Evolutionary conservation across 2,329 filamentous ascomycete genomes (phyloP), one percentile per base, ranked within the genome.

Genomic region (Chrysoporthe cubensis): DNA sequence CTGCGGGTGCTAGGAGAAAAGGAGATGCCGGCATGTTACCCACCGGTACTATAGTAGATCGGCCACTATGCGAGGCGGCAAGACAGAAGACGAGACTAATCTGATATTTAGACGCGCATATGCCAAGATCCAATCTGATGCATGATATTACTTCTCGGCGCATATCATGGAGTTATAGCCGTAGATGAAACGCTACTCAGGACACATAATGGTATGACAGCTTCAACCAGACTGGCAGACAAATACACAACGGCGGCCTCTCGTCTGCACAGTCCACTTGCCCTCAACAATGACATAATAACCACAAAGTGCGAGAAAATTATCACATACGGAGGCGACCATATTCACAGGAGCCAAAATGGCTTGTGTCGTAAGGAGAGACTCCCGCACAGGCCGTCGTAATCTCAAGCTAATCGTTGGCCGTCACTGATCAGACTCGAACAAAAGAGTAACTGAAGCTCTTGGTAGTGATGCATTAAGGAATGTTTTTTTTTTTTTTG

Each of bases 51-150:
- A 8, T 40, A n/a, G 54, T 57, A 40, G 14, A 57, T 57, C 34
- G 14, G 6, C 8, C 18, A 40, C 34, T 57, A 3, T 57, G 32
- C 14, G 26, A 5, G 34, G 52, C 16, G 32, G 14, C 52, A 34
- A 37, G 54, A 57, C 54, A 43, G 34, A 59, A 43, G 18, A 32
- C n/a, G 40, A 21, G 40, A 44, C 40, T 37, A 42, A 60, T 32
- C 9, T 44, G n/a, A 26, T 16, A 3, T 44, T 42, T 21, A 40
- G 54, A 40, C 16, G 40, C 37, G 57, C 57, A 60, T 60, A 43
- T 60, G 57, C 57, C 57, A 60, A 60, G 57, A 54, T 18, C 8
- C 14, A 34, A 40, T 18, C 54, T 57, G 54, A 57, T 40, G 34
- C 54, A 57, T 14, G 14, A n/a, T 21, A 18, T 40, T 2, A 40